Evolutionary conservation across 2,329 filamentous ascomycete genomes (phyloP).

Genomic region (Arthrinium puccinioides): DNA sequence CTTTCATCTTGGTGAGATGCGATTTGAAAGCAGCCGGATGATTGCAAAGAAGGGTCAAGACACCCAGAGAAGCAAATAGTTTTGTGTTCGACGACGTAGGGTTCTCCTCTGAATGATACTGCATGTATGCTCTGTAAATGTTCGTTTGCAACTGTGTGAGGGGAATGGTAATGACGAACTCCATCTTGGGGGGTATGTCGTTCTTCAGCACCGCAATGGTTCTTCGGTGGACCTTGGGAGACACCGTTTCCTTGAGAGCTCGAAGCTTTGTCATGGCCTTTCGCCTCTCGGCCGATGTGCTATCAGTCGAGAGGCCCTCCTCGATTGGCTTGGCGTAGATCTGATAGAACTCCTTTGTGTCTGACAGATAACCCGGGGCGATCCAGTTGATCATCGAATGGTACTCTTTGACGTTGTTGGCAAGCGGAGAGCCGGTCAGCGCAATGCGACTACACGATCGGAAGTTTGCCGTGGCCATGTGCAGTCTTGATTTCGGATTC

Average conservation of each 20-base stretch:
- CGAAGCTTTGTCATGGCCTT: conserved; percentile 59
- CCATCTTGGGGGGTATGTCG: conserved; percentile 66
- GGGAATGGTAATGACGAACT: conserved; percentile 73
- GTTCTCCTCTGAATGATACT: conserved; percentile 10
- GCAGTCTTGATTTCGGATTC: conserved; percentile 48
- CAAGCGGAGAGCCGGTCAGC: conserved; percentile 77
- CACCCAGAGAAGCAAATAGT: conserved; percentile 28
- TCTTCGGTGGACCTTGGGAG: conserved; percentile 70
- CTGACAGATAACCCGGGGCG: conserved; percentile 69
- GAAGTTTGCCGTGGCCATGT: conserved; percentile 50
- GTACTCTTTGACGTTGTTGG: conserved; percentile 80
- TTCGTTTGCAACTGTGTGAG: conserved; percentile 57
- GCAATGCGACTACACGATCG: conserved; percentile 67
- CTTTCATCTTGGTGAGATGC: conserved; percentile 21
- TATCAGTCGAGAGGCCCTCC: conserved; percentile 62
- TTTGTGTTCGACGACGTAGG: conserved; percentile 3
- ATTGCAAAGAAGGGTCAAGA: conserved; percentile 41
- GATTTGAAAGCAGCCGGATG: conserved; percentile 42
- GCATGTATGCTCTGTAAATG: conserved; percentile 50
- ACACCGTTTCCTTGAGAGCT: conserved; percentile 63
- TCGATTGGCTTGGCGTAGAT: conserved; percentile 70
- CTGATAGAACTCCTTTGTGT: conserved; percentile 56
- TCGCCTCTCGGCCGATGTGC: conserved; percentile 45
- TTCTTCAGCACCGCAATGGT: conserved; percentile 59
- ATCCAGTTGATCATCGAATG: conserved; percentile 86